Conservation (phyloP, 768 basidiomycete species). For the Rubroboletus satanas region DNA sequence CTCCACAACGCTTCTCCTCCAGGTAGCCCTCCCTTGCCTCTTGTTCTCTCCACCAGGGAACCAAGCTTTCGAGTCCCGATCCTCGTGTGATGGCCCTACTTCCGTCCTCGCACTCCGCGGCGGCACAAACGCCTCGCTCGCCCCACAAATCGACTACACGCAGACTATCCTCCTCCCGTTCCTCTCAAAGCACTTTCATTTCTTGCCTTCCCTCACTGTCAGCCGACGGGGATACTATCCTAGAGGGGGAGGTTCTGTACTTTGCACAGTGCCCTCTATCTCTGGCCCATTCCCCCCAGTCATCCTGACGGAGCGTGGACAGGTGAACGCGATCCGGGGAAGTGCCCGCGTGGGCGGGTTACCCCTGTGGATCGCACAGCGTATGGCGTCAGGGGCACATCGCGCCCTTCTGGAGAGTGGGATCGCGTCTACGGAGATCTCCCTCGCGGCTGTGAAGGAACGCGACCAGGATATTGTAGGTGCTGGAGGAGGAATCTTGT, state of each 20-base stretch:
- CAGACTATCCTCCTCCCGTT: conserved; percentile 68
- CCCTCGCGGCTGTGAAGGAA: conserved; percentile 46
- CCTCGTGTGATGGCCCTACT: conserved; percentile 6
- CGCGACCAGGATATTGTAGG: conserved; percentile 46
- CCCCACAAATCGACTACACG: conserved; percentile 76
- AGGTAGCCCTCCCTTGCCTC: conserved; percentile 67
- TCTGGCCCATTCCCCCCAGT: conserved; percentile 42
- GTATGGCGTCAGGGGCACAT: conserved; percentile 55
- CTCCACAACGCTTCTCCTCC: conserved; percentile 66
- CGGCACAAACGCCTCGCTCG: conserved; percentile 67
- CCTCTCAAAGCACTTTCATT: conserved; percentile 50
- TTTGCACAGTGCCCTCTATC: conserved; percentile 36
- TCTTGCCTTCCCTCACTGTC: conserved; percentile 43
- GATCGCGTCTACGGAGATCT: conserved; percentile 12
- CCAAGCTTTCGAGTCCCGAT: neutral
- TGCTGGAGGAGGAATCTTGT: conserved; percentile 64
- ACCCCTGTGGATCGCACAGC: conserved; percentile 50
- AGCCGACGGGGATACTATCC: conserved; percentile 67
- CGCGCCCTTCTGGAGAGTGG: conserved; percentile 41
- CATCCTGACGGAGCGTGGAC: conserved; percentile 54
- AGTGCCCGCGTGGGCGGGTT: conserved; percentile 64
- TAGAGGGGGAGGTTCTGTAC: conserved; percentile 65
- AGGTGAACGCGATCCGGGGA: conserved; percentile 49
- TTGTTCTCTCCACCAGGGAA: conserved; percentile 42
- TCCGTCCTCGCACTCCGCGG: conserved; percentile 58